Percentiles rank a stretch among this genome's conserved stretches.
Evolutionary conservation across 163 green algal genomes (phyloP).

Genomic region (Volvox carteri): DNA sequence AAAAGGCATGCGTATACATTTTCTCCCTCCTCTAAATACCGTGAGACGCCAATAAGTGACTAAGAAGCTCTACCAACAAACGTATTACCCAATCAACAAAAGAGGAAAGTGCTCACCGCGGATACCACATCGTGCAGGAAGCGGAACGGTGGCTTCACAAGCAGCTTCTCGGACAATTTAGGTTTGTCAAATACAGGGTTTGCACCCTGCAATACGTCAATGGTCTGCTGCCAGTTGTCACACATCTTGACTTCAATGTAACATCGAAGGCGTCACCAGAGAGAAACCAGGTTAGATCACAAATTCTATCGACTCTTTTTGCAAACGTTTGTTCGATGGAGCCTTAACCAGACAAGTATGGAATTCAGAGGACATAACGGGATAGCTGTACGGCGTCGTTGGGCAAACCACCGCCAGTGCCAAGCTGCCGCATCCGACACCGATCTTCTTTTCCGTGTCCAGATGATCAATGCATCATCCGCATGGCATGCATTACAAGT

Average conservation of each 20-base stretch:
- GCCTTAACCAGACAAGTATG: too few relatives aligned
- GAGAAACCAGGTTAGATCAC: neutral
- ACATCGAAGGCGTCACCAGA: constrained; percentile 18
- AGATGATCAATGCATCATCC: too few relatives aligned
- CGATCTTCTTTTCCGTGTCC: too few relatives aligned
- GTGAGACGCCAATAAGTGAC: neutral
- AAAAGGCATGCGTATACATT: neutral
- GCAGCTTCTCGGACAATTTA: constrained; percentile 82
- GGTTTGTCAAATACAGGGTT: constrained; percentile 75
- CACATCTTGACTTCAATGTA: constrained; percentile 44
- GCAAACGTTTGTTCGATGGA: too few relatives aligned
- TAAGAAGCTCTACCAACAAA: too few relatives aligned
- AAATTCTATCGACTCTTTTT: too few relatives aligned
- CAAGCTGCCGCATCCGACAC: too few relatives aligned
- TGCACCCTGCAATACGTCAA: constrained; percentile 51
- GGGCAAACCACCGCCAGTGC: too few relatives aligned
- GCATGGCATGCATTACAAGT: too few relatives aligned
- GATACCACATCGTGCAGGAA: constrained; percentile 91
- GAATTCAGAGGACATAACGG: too few relatives aligned
- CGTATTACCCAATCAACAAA: too few relatives aligned
- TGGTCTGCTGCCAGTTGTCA: constrained; percentile 60
- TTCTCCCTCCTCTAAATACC: neutral
- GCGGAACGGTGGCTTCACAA: constrained; percentile 88
- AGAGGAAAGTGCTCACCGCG: constrained; percentile 68
- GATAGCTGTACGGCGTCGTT: too few relatives aligned